These are phyloP conservation scores for Globisporangium splendens DNA, from an alignment of 352 stramenopile species.

Conservation along the genomic window DNA sequence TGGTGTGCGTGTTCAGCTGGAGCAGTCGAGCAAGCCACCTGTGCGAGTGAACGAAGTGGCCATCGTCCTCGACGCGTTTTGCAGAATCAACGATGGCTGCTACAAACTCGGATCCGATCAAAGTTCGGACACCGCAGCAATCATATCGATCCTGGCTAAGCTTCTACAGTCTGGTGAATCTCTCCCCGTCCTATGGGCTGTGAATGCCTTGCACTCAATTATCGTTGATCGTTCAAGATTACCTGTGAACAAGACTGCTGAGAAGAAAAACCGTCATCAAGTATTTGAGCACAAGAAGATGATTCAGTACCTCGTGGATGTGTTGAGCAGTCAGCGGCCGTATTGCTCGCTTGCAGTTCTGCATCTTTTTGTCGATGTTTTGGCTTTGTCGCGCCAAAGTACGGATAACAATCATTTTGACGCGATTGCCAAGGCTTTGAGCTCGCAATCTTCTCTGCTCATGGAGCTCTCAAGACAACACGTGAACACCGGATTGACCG, in stretches of 20 bases:
- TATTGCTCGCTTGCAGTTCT: constrained; percentile 55
- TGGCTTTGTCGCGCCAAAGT: constrained; percentile 49
- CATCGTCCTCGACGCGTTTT: constrained; percentile 69
- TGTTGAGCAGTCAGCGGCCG: constrained; percentile 46
- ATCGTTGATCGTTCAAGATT: constrained; percentile 44
- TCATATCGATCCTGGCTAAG: constrained; percentile 42
- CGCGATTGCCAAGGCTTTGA: constrained; percentile 60
- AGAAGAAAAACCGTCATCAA: constrained; percentile 54
- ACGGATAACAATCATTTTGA: constrained; percentile 82
- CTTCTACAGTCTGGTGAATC: constrained; percentile 46
- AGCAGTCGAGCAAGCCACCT: constrained; percentile 60
- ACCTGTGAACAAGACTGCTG: constrained; percentile 31
- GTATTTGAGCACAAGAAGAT: constrained; percentile 69
- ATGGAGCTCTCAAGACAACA: constrained; percentile 47
- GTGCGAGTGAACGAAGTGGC: constrained; percentile 62
- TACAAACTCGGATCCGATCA: constrained; percentile 57
- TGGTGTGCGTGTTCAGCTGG: constrained; percentile 30
- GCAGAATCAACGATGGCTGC: constrained; percentile 65
- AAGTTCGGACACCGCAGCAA: constrained; percentile 33
- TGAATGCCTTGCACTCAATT: constrained; percentile 64
- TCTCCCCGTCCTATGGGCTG: constrained; percentile 52
- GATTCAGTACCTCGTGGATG: constrained; percentile 43
- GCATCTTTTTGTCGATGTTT: constrained; percentile 59
- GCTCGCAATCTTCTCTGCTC: constrained; percentile 40
- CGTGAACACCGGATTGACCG: constrained; percentile 51